These are phyloP conservation scores for Kazachstania sp. DNA, from an alignment of 1,139 yeast species.

Conservation along the genomic window DNA sequence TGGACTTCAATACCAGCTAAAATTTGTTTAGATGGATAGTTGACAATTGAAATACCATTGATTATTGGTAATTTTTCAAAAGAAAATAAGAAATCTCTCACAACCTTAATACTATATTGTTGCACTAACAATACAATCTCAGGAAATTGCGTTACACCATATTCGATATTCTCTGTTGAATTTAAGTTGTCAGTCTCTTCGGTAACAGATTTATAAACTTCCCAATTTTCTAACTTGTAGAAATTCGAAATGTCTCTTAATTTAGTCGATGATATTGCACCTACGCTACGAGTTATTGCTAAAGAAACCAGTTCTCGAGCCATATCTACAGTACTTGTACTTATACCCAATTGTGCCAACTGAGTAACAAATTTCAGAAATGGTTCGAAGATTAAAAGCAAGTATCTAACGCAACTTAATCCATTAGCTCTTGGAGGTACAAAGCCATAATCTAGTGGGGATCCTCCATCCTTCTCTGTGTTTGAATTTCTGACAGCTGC, in stretches of 20 bases:
- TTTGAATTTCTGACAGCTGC: conserved; percentile 3
- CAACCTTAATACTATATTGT: conserved; percentile 33
- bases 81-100: conserved; percentile 30
- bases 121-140: conserved; percentile 38
- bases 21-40: conserved; percentile 39
- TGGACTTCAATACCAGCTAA: conserved; percentile 40
- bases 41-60: conserved; percentile 32
- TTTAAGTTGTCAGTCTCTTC: conserved; percentile 1
- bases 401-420: conserved; percentile 44
- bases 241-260: conserved; percentile 40
- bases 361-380: conserved; percentile 37
- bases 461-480: conserved; percentile 18
- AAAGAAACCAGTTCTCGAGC: conserved; percentile 33
- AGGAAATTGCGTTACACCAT: conserved; percentile 43
- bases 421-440: conserved; percentile 56
- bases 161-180: conserved; percentile 15
- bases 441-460: conserved; percentile 40
- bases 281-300: conserved; percentile 37
- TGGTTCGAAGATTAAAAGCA: conserved; percentile 36
- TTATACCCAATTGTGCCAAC: conserved; percentile 37
- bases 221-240: conserved; percentile 39
- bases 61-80: conserved; percentile 34
- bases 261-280: conserved; percentile 44
- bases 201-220: conserved; percentile 21
- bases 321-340: conserved; percentile 33